Evolutionary conservation across 805 yeast species (phyloP), one percentile per base, ranked within the genome.

Genomic region (Millerozyma miso): DNA sequence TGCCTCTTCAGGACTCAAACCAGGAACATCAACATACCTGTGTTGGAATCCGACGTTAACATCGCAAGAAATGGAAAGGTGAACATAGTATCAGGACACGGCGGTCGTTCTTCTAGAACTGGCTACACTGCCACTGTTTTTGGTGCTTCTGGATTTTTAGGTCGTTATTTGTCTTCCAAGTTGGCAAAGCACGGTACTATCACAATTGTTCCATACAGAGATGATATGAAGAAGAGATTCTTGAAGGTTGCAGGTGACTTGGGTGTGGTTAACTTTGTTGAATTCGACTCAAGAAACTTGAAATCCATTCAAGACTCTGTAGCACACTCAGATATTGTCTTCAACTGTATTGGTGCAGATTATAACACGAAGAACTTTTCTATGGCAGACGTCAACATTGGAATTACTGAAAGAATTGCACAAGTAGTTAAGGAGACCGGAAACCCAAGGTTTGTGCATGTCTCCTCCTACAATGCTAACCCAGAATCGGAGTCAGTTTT

Each of bases 61-160:
- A 80, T 87, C 63, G 83, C 91, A 43, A 75, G 80, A 50, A 72
- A 75, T 40, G 96, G 96, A 19, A 85, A 88, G 58, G 83, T 88
- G 35, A 74, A 80, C 52, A 61, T 84, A 35, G 63, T 85, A n/a
- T 70, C 73, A 31, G 96, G 96, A 47, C 67, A 77, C 39, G 93
- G 95, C 37, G 95, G 95, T 23, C 74, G 87, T 45, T 83, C 91
- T 3, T 85, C 95, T 20, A 77, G 95, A 69, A 82, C 91, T 6
- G 96, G 96, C 2, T 85, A 81, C 65, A 85, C 90, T 3, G 95
- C 90, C 17, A 85, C 96, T 1, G 93, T 88, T 2, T 88, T 88
- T 58, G 96, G 96, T 7, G 86, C 83, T 31, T 69, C 82, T 37
- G 95, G 95, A 1, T 81, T 83, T 61, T 67, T 88, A 45, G 96